Evolutionary conservation across 352 stramenopile species (phyloP).

Genomic region (Aphanomyces stellatus): DNA sequence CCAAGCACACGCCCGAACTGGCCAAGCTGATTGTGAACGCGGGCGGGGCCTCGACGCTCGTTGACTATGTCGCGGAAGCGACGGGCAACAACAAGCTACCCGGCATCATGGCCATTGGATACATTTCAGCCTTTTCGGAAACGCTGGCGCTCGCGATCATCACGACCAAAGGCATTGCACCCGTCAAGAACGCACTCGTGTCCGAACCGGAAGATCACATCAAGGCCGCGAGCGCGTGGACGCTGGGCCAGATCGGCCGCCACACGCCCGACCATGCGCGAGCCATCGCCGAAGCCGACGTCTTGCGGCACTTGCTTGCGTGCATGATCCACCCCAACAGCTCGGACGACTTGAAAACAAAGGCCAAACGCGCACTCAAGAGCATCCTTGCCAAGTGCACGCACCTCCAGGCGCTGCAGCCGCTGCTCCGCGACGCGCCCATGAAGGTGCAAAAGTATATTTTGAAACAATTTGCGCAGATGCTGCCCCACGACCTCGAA

Average conservation of each 20-base stretch:
- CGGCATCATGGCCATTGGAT: conserved; percentile 93
- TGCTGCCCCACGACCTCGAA: conserved; percentile 90
- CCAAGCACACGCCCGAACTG: conserved; percentile 93
- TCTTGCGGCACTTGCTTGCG: conserved; percentile 88
- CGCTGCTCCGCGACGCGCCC: conserved; percentile 85
- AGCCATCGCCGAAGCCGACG: conserved; percentile 87
- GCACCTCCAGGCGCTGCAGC: conserved; percentile 89
- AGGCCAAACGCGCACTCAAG: conserved; percentile 91
- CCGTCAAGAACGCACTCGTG: conserved; percentile 89
- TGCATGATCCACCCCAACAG: conserved; percentile 89
- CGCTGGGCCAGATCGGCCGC: conserved; percentile 90
- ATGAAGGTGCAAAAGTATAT: conserved; percentile 96
- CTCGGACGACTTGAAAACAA: conserved; percentile 91
- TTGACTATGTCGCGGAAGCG: conserved; percentile 89
- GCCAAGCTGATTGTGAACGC: conserved; percentile 94
- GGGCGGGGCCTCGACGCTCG: conserved; percentile 88
- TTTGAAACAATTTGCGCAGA: conserved; percentile 91
- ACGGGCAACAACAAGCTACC: conserved; percentile 90
- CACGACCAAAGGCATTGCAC: conserved; percentile 88
- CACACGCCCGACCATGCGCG: conserved; percentile 91
- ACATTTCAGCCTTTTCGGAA: conserved; percentile 93
- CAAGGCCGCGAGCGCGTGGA: conserved; percentile 92
- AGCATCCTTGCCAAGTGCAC: conserved; percentile 92
- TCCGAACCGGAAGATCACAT: conserved; percentile 93
- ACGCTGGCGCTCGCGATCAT: conserved; percentile 92